Conservation (phyloP, 2,329 filamentous ascomycete species). For the Waltergamsia citrina region DNA sequence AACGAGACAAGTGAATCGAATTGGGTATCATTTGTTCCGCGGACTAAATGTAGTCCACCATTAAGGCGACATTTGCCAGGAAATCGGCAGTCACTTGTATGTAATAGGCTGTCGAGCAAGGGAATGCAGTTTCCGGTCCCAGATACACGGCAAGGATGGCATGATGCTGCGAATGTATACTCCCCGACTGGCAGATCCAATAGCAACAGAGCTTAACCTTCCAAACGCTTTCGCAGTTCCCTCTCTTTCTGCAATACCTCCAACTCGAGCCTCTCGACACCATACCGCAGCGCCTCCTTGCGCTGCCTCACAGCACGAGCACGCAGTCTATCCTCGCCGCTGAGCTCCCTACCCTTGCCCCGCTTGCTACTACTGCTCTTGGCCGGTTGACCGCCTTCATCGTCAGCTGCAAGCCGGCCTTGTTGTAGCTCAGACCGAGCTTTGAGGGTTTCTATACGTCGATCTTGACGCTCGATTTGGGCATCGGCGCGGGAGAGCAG, state of each 20-base stretch:
- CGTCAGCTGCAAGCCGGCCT: slow-evolving; percentile 40
- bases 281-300: slow-evolving; percentile 78
- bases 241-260: slow-evolving; percentile 71
- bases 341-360: slow-evolving; percentile 30
- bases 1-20: no score
- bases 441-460: slow-evolving; percentile 75
- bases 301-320: slow-evolving; percentile 62
- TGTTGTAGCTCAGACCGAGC: slow-evolving; percentile 78
- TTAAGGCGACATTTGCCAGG: no score
- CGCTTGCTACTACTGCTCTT: slow-evolving; percentile 4
- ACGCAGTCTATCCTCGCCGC: slow-evolving; percentile 39
- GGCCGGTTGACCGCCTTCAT: slow-evolving; percentile 6
- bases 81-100: no score
- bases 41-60: no score
- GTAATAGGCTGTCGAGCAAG: no score
- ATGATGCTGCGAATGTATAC: no score
- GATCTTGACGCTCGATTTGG: slow-evolving; percentile 72
- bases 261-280: slow-evolving; percentile 75
- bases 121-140: no score
- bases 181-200: no score
- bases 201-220: no score
- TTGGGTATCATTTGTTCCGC: no score
- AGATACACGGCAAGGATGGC: no score
- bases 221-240: slow-evolving; percentile 43
- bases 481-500: slow-evolving; percentile 75